phyloP scores from a whole-genome alignment of 306 rosid genomes.

The Phaseolus lunatus region DNA sequence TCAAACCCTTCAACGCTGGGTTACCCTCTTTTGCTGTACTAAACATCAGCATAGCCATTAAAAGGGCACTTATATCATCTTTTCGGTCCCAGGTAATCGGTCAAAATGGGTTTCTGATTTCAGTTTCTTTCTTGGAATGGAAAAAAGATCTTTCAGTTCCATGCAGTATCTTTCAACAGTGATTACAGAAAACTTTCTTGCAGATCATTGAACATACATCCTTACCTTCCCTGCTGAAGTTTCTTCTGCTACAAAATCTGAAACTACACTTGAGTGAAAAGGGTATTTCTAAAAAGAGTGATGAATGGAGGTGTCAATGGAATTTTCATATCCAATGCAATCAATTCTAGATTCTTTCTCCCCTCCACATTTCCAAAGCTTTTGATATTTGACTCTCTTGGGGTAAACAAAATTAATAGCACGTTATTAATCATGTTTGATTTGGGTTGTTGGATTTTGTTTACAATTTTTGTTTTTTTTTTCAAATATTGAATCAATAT shows the following conservation, averaged over 20 bases:
- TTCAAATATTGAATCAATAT: not conserved
- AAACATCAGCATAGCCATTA: constrained; percentile 43
- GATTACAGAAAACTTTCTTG: constrained; percentile 48
- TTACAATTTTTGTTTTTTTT: not conserved
- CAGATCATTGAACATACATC: constrained; percentile 43
- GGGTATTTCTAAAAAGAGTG: constrained; percentile 43
- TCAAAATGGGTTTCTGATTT: constrained; percentile 48
- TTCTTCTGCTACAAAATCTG: constrained; percentile 52
- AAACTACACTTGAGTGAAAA: constrained; percentile 43
- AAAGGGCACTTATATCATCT: constrained; percentile 47
- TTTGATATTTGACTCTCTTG: constrained; percentile 29
- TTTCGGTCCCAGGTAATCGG: constrained; percentile 50
- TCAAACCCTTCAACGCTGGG: constrained; percentile 45
- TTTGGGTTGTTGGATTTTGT: not conserved
- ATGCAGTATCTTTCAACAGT: constrained; percentile 55
- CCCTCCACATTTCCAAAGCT: constrained; percentile 20
- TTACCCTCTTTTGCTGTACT: constrained; percentile 32
- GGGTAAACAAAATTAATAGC: constrained; percentile 32
- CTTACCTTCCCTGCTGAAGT: constrained; percentile 44
- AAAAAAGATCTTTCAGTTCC: constrained; percentile 49
- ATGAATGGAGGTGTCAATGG: constrained; percentile 43
- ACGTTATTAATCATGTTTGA: constrained; percentile 4
- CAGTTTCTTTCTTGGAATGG: constrained; percentile 48
- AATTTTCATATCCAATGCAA: constrained; percentile 40
- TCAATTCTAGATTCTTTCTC: not conserved